A percentile compares a stretch with the other conserved stretches of the same genome.
Conservation (phyloP, 257 asterid genomes). For the Ajuga chamaepitys region DNA sequence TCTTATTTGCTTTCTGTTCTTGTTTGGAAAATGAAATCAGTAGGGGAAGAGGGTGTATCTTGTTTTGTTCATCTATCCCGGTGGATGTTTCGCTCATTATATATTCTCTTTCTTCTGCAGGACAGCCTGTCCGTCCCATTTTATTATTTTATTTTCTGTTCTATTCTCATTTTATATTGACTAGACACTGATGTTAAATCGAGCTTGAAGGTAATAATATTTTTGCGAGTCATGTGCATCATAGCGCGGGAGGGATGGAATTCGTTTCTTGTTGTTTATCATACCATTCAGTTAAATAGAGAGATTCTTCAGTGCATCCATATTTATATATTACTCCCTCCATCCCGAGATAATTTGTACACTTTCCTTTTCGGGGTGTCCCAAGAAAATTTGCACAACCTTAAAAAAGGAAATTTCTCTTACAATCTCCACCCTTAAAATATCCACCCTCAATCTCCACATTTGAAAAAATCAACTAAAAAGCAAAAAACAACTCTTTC, state of each 20-base stretch:
- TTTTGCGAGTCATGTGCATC: background rate
- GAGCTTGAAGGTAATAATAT: constrained; percentile 6
- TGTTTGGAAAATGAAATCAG: background rate
- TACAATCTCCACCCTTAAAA: no score
- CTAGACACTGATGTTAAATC: background rate
- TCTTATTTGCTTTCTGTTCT: background rate
- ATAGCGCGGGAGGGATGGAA: background rate
- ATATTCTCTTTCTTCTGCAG: background rate
- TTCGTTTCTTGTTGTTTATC: background rate
- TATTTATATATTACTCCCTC: no score
- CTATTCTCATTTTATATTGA: background rate
- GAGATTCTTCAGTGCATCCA: background rate
- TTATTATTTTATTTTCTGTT: background rate
- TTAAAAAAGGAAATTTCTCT: no score
- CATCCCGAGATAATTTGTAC: no score
- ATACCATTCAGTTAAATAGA: background rate
- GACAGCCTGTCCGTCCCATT: background rate
- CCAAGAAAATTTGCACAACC: no score
- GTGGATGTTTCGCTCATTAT: background rate
- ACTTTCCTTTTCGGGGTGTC: no score
- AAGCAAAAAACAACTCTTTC: no score
- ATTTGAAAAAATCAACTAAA: no score
- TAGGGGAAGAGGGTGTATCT: background rate
- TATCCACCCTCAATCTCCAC: no score
- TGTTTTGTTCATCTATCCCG: background rate